A percentile compares a stretch with the other conserved stretches of the same genome.
Conservation (phyloP, 306 rosid genomes). For the Quercus alba region DNA sequence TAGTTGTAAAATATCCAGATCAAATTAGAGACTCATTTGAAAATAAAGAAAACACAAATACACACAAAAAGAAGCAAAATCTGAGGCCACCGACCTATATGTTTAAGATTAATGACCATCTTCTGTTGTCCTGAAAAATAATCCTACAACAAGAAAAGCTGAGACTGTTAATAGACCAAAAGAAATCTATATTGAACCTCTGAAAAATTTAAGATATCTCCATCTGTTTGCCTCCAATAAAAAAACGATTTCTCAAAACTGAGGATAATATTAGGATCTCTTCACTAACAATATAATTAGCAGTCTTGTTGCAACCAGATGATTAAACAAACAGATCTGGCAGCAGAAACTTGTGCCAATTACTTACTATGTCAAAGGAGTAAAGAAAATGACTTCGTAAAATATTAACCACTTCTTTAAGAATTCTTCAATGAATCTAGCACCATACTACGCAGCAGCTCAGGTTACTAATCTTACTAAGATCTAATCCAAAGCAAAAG, state of each 20-base stretch:
- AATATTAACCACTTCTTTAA: not conserved
- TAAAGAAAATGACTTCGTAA: not conserved
- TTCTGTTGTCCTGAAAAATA: constrained; percentile 51
- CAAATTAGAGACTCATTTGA: not conserved
- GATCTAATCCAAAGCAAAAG: not conserved
- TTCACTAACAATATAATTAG: not conserved
- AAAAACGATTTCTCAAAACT: not conserved
- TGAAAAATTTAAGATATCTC: not conserved
- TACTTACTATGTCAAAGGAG: not conserved
- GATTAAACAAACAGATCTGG: not conserved
- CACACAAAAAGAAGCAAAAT: constrained; percentile 11
- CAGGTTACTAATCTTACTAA: not conserved
- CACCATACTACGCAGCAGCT: not conserved
- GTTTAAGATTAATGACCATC: constrained; percentile 62
- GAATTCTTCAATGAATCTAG: not conserved
- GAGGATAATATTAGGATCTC: not conserved
- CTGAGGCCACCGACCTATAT: constrained; percentile 58
- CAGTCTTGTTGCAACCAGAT: not conserved
- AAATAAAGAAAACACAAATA: constrained; percentile 2
- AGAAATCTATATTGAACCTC: not conserved
- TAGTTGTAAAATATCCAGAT: not conserved
- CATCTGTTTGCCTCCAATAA: not conserved
- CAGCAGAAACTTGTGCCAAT: not conserved
- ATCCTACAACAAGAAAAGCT: constrained; percentile 32
- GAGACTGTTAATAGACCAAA: constrained; percentile 7